A percentile compares a stretch with the other conserved stretches of the same genome.
Evolutionary conservation across 805 yeast species (phyloP).

Genomic region (Candida montana): DNA sequence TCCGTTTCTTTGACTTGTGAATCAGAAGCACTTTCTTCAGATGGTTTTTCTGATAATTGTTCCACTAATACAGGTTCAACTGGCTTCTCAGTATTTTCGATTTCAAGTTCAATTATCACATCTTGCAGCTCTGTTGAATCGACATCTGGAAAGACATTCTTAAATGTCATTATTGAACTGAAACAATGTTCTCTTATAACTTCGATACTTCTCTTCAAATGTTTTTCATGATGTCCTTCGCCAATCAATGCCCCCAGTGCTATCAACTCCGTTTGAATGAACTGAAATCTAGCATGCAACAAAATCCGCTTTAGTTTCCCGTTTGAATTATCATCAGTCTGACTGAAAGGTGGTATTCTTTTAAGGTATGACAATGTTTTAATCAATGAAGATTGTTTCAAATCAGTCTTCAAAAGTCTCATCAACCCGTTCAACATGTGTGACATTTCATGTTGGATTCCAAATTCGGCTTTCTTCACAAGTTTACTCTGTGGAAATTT

Average conservation of each 20-base stretch:
- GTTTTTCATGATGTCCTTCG: slow-evolving; percentile 48
- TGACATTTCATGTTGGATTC: slow-evolving; percentile 51
- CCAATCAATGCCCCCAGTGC: slow-evolving; percentile 51
- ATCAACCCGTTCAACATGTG: slow-evolving; percentile 70
- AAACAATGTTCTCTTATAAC: slow-evolving; percentile 79
- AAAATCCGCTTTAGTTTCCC: slow-evolving; percentile 48
- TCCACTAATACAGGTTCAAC: slow-evolving; percentile 2
- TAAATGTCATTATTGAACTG: slow-evolving; percentile 62
- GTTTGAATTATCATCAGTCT: slow-evolving; percentile 18
- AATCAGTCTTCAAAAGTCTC: slow-evolving; percentile 63
- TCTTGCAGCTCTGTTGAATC: slow-evolving; percentile 20
- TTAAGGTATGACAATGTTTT: slow-evolving; percentile 74
- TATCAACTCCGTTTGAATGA: slow-evolving; percentile 56
- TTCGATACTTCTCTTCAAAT: slow-evolving; percentile 75
- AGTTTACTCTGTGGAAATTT: slow-evolving; percentile 60
- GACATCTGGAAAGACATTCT: slow-evolving; percentile 50
- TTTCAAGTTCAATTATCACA: slow-evolving; percentile 13
- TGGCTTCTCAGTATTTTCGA: slow-evolving; percentile 14
- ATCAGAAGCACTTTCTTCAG: too few species aligned
- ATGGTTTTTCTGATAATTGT: slow-evolving; percentile 1
- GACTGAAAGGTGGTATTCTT: slow-evolving; percentile 53
- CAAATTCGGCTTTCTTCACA: slow-evolving; percentile 43
- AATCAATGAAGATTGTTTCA: slow-evolving; percentile 72
- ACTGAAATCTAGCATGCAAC: slow-evolving; percentile 62
- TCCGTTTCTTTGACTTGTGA: slow-evolving; percentile 7